Conservation (phyloP, 805 yeast species). For the Henningerozyma blattae region DNA sequence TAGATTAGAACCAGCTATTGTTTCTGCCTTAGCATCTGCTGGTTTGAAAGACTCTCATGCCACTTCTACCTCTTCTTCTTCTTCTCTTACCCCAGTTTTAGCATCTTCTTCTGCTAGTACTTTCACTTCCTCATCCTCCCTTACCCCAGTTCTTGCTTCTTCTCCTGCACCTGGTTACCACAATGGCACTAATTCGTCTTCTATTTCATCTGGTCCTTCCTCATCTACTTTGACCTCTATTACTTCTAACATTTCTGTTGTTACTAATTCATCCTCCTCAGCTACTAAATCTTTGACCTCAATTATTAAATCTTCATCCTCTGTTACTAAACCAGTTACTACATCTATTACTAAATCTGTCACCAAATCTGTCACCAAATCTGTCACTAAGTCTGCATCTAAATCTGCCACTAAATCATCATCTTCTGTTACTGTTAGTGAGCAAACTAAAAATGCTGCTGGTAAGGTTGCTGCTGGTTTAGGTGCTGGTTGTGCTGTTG, state of each 20-base stretch:
- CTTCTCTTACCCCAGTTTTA: conserved; percentile 10
- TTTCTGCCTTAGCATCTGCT: conserved; percentile 1
- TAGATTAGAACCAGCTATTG: conserved; percentile 2
- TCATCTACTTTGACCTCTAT: conserved; percentile 8
- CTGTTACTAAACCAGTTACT: not conserved
- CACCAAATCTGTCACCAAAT: not conserved
- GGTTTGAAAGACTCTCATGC: conserved; percentile 1
- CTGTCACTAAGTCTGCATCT: not conserved
- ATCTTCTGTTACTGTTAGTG: not conserved
- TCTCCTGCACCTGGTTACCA: conserved; percentile 17
- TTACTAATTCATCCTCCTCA: conserved; percentile 3
- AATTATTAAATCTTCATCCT: not conserved
- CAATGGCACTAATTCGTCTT: conserved; percentile 5
- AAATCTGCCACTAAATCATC: not conserved
- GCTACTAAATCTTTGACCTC: conserved; percentile 1
- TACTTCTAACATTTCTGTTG: not conserved
- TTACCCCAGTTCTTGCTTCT: conserved; percentile 6
- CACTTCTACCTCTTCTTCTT: not conserved
- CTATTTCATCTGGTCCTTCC: conserved; percentile 7
- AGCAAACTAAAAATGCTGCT: conserved; percentile 18
- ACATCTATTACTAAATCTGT: not conserved
- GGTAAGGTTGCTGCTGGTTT: conserved; percentile 15
- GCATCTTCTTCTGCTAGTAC: conserved; percentile 12
- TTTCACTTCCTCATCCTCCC: conserved; percentile 9
- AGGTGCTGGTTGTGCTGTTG: conserved; percentile 11